Evolutionary conservation across 768 basidiomycete genomes (phyloP), one percentile per base, ranked within the genome.

Genomic region (Amanita pallidorosea): DNA sequence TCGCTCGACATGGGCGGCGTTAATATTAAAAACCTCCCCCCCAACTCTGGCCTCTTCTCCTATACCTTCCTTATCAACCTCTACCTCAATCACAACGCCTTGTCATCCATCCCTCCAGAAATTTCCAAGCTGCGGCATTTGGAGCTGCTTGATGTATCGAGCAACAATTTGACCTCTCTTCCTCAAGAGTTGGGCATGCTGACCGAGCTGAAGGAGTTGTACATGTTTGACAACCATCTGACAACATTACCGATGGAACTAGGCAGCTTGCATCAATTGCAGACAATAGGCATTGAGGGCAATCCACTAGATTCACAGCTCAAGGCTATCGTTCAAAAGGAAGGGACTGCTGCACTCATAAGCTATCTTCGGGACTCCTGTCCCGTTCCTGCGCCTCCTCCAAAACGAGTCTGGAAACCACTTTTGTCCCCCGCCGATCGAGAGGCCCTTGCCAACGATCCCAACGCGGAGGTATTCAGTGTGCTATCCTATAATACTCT

Each of bases 1-100:
- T 88, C 89, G 17, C 71, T 99, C 44, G 96, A 99, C 67, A 90
- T 99, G 82, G 95, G 96, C 49, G 96, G 96, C 13, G 83, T 96
- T 57, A 80, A 81, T 56, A 81, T 99, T 62, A 95, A 94, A 75
- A 90, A 86, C 56, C 74, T 99, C 46, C 88, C 94, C 33, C 69
- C 81, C 5, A 74, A 69, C 6, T 86, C 84, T 42, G 83, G 82
- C 23, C 72, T 90, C 38, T 89, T 88, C 66, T 71, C 81, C 7
- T 97, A 95, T 71, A 80, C 81, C n/a, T 96, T 93, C 74, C 83
- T 99, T 53, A 86, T 85, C 57, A 86, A 84, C 55, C 84, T 99
- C 45, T 97, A 94, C 69, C 87, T 99, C 64, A 97, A 97, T 58
- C 95, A 98, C 72, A 99, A 99, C 60, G 72, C 80, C 22, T 74